Evolutionary conservation across 2,329 filamentous ascomycete genomes (phyloP), one percentile per base, ranked within the genome.

Genomic region (Furcasterigmium sp.): DNA sequence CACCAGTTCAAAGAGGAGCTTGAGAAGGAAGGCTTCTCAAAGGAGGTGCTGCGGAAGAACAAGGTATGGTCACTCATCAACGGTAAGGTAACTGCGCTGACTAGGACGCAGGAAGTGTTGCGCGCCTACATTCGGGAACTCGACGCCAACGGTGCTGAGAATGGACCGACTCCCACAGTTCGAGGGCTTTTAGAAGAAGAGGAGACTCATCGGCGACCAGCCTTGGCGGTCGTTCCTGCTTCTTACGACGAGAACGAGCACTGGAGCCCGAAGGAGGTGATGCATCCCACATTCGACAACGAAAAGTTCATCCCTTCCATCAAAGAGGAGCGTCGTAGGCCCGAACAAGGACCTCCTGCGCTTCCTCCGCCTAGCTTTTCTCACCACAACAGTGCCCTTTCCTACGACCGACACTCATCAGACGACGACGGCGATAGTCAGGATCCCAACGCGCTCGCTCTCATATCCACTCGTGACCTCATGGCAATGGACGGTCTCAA

Each of bases 91-190:
- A 8, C 3, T 34, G 17, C 20, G 39, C 52, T 58, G 45, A 56
- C 44, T 49, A 42, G 37, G 21, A 41, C 42, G 44, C 45, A 82
- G 79, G 75, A 80, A 50, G 67, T 80, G 9, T 60, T 82, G 19
- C 69, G 76, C 47, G 76, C 78, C 17, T 82, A 83, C 53, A 80
- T 83, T 34, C 74, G 75, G 28, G 73, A 79, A 53, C 69, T 82
- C 47, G 74, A 80, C 32, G 65, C 72, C 43, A 64, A 65, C 28
- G 57, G 60, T n/a, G 55, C 62, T 11, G 65, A 67, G 30, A 67
- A 64, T 18, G 69, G 68, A 20, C 58, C 62, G 26, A 68, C 68
- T 11, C 73, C 75, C 3, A 73, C 73, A 2, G 68, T 77, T 13
- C 70, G 75, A 43, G 73, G 76, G 1, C 63, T 80, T 9, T 64